Evolutionary conservation across 345 rosid genomes (phyloP).

Genomic region (Rhodomyrtus tomentosa): DNA sequence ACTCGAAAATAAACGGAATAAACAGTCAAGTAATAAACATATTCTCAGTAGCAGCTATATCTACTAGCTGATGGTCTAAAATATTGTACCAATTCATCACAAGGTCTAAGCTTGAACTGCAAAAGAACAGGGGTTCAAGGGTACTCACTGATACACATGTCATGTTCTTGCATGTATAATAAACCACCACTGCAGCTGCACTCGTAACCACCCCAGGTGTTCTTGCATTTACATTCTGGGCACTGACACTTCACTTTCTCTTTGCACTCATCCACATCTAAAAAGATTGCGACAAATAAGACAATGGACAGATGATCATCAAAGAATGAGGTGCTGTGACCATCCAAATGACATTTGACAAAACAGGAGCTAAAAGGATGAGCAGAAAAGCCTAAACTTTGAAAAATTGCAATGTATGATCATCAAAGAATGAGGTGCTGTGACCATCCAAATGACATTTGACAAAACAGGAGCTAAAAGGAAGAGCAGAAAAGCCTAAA

Average conservation of each 20-base stretch:
- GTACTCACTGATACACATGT: conserved; percentile 70
- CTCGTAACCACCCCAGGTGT: conserved; percentile 91
- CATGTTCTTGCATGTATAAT: conserved; percentile 84
- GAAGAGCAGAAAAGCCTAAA: neutral
- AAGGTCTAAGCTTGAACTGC: neutral
- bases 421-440: neutral
- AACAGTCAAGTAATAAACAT: neutral
- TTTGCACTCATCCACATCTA: conserved; percentile 84
- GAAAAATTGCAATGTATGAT: too few species aligned
- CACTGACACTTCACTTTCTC: conserved; percentile 78
- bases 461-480: neutral
- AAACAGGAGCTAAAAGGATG: neutral
- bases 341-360: neutral
- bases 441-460: neutral
- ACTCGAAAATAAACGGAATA: neutral
- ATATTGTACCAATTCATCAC: neutral
- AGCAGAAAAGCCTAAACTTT: neutral
- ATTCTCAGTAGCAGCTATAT: neutral
- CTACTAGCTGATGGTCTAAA: neutral
- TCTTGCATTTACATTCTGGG: conserved; percentile 60
- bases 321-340: neutral
- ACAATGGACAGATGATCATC: neutral
- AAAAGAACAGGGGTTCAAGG: neutral
- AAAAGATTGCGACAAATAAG: neutral
- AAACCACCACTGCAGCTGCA: conserved; percentile 77